These are phyloP conservation scores for Melanopsichium pennsylvanicum DNA, from an alignment of 1,284 basidiomycete genomes.

Conservation along the genomic window DNA sequence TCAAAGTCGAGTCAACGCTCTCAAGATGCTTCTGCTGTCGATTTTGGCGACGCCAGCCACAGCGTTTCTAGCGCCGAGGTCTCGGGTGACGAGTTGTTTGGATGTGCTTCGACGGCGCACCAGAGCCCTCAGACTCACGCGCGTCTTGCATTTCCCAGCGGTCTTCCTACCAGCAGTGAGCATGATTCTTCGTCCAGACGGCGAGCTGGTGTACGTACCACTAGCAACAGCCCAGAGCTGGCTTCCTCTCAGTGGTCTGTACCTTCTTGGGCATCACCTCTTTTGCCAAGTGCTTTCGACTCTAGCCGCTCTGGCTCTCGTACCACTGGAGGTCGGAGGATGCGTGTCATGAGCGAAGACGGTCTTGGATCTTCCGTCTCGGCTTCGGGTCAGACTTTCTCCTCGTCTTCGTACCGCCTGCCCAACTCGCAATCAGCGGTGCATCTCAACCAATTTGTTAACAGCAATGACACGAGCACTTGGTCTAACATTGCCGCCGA, in stretches of 20 bases:
- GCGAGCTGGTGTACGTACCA: constrained; percentile 11
- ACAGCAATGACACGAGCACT: not conserved
- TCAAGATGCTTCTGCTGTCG: not conserved
- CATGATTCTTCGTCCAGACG: not conserved
- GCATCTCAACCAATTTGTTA: constrained; percentile 18
- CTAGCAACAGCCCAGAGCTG: constrained; percentile 23
- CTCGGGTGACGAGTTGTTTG: constrained; percentile 38
- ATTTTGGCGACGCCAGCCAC: constrained; percentile 3
- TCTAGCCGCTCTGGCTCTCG: constrained; percentile 24
- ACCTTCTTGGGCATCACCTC: not conserved
- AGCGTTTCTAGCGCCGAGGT: constrained; percentile 36
- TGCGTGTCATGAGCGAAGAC: constrained; percentile 50
- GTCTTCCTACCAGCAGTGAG: not conserved
- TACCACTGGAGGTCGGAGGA: constrained; percentile 27
- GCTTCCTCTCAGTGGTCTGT: constrained; percentile 7
- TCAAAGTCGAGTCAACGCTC: constrained; percentile 7
- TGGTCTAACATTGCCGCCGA: constrained; percentile 6
- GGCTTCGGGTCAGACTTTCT: constrained; percentile 4
- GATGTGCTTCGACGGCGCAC: constrained; percentile 10
- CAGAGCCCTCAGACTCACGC: constrained; percentile 14
- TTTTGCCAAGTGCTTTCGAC: constrained; percentile 4
- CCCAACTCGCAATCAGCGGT: constrained; percentile 22
- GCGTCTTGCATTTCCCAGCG: constrained; percentile 15
- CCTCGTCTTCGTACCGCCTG: constrained; percentile 11
- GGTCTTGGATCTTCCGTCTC: constrained; percentile 20